Conservation (phyloP, 2,329 filamentous ascomycete species). For the Cercospora sp. region DNA sequence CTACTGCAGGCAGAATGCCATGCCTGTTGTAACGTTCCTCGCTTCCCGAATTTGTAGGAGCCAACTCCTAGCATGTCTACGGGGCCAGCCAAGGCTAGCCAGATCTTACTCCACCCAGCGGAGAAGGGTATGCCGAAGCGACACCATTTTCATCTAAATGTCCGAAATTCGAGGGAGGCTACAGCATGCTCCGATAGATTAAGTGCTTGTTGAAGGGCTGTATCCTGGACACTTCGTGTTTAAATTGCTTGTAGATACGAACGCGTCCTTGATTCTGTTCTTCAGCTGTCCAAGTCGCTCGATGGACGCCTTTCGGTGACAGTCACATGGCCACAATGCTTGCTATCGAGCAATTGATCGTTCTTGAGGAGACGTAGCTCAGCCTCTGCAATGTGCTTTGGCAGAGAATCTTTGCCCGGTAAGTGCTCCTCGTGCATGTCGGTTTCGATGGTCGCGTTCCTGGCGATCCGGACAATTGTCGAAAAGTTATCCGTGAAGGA, state of each 20-base stretch:
- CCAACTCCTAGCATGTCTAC: neutral
- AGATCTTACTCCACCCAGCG: neutral
- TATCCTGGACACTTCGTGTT: no score
- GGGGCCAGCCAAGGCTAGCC: neutral
- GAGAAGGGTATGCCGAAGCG: neutral
- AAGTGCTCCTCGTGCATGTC: constrained; percentile 11
- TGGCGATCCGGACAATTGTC: constrained; percentile 19
- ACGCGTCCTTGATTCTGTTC: no score
- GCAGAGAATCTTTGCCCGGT: constrained; percentile 19
- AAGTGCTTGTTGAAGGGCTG: neutral
- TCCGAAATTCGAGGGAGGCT: neutral
- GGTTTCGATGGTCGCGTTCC: constrained; percentile 14
- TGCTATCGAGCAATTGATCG: neutral
- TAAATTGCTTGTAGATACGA: neutral
- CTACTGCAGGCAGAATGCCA: neutral
- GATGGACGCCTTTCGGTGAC: neutral
- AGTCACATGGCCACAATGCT: neutral
- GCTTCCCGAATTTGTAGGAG: neutral
- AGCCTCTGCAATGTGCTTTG: constrained; percentile 14
- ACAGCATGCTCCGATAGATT: neutral
- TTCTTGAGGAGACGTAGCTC: neutral
- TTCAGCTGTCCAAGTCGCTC: neutral
- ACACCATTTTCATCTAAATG: neutral
- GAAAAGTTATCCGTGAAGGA: constrained; percentile 29
- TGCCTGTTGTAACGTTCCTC: neutral